Evolutionary conservation across 306 rosid genomes (phyloP).

Genomic region (Luffa acutangula): DNA sequence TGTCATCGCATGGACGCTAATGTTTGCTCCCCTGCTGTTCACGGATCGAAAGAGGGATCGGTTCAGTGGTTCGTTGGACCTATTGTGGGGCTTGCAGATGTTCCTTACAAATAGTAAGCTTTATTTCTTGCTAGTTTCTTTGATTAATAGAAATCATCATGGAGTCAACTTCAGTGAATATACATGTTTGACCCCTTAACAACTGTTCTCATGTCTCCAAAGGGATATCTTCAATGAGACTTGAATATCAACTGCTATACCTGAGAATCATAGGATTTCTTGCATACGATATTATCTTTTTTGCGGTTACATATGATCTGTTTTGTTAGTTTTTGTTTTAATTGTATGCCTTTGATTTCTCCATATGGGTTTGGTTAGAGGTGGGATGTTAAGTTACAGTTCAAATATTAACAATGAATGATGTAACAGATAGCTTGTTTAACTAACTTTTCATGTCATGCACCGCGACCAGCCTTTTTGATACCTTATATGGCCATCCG

Average conservation of each 20-base stretch:
- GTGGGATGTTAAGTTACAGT: neutral
- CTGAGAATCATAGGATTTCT: neutral
- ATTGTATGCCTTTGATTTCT: neutral
- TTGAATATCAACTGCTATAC: neutral
- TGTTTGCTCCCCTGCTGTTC: conserved; percentile 85
- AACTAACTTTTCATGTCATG: conserved; percentile 11
- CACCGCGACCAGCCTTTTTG: conserved; percentile 47
- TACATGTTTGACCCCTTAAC: neutral
- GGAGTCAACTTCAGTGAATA: neutral
- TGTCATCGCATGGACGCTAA: conserved; percentile 85
- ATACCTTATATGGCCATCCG: conserved; percentile 98
- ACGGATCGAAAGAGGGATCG: conserved; percentile 56
- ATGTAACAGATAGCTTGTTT: neutral
- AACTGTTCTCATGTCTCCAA: neutral
- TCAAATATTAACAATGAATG: neutral
- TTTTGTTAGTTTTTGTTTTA: neutral
- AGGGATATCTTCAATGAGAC: neutral
- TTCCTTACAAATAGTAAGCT: conserved; percentile 86
- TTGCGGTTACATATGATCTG: neutral
- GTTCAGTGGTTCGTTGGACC: conserved; percentile 63
- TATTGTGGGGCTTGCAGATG: conserved; percentile 77
- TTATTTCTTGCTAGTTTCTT: neutral
- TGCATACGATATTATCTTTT: neutral
- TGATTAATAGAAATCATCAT: neutral
- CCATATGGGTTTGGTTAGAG: neutral